These are phyloP conservation scores for Phaffomyces thermotolerans DNA, from an alignment of 805 yeast genomes.

Conservation along the genomic window DNA sequence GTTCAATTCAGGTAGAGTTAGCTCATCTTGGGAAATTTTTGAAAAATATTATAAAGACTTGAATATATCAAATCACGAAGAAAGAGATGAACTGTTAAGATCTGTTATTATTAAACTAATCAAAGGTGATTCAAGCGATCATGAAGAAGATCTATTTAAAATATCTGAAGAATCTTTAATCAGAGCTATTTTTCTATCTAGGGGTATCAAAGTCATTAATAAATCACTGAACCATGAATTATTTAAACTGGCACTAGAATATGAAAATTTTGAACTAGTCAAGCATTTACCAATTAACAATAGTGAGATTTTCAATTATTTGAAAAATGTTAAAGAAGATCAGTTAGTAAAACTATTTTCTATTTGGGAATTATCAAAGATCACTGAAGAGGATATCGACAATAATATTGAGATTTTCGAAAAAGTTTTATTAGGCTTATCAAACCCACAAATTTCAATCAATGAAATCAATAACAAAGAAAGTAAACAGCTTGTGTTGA, in stretches of 20 bases:
- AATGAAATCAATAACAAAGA: not conserved
- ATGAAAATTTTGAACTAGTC: slow-evolving; percentile 1
- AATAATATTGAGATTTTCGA: slow-evolving; percentile 4
- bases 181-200: slow-evolving; percentile 1
- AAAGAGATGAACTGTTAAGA: slow-evolving; percentile 21
- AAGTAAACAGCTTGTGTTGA: not conserved
- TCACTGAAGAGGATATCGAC: not conserved
- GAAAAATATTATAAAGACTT: slow-evolving; percentile 21
- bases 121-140: slow-evolving; percentile 6
- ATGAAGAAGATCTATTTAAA: slow-evolving; percentile 8
- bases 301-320: not conserved
- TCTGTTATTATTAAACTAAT: slow-evolving; percentile 26
- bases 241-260: slow-evolving; percentile 1
- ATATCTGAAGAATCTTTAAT: not conserved
- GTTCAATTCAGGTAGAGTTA: slow-evolving; percentile 47
- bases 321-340: not conserved
- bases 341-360: slow-evolving; percentile 1
- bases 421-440: slow-evolving; percentile 1
- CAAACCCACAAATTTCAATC: not conserved
- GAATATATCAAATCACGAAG: not conserved
- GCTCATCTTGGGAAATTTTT: slow-evolving; percentile 41
- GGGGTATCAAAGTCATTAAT: not conserved
- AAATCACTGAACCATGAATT: not conserved
- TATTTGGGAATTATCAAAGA: not conserved
- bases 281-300: not conserved